These are phyloP conservation scores for Paramyrothecium roridum DNA, from an alignment of 2,329 filamentous ascomycete genomes.

Conservation along the genomic window DNA sequence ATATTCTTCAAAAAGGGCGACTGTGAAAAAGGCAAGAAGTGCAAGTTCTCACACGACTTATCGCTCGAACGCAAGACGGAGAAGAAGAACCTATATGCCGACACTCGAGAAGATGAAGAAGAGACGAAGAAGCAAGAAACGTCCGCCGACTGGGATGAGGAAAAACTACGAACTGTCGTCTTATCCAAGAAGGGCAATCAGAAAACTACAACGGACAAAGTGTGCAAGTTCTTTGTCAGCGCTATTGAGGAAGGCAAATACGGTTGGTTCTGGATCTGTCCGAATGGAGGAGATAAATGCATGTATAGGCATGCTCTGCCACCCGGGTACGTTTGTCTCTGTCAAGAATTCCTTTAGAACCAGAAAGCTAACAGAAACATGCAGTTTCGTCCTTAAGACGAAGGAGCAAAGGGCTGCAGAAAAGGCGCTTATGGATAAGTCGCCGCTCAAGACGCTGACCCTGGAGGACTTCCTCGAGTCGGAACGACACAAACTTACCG, in stretches of 20 bases:
- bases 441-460: constrained; percentile 87
- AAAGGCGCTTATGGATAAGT: constrained; percentile 95
- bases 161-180: constrained; percentile 87
- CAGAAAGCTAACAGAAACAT: constrained; percentile 16
- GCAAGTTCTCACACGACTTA: constrained; percentile 95
- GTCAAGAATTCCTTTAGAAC: background rate
- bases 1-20: constrained; percentile 96
- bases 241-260: constrained; percentile 99
- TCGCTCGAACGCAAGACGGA: constrained; percentile 86
- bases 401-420: constrained; percentile 95
- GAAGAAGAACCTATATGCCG: constrained; percentile 89
- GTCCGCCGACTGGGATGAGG: constrained; percentile 96
- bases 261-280: constrained; percentile 98
- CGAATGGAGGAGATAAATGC: constrained; percentile 95
- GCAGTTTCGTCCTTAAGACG: constrained; percentile 91
- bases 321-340: constrained; percentile 67
- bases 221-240: constrained; percentile 97
- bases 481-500: constrained; percentile 91
- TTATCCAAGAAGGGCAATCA: constrained; percentile 97
- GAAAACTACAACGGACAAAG: constrained; percentile 91
- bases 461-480: constrained; percentile 97
- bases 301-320: constrained; percentile 97
- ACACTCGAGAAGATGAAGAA: constrained; percentile 68
- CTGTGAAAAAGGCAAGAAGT: constrained; percentile 96
- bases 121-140: constrained; percentile 85